phyloP scores from a whole-genome alignment of 805 yeast genomes.

The Kodamaea restingae region DNA sequence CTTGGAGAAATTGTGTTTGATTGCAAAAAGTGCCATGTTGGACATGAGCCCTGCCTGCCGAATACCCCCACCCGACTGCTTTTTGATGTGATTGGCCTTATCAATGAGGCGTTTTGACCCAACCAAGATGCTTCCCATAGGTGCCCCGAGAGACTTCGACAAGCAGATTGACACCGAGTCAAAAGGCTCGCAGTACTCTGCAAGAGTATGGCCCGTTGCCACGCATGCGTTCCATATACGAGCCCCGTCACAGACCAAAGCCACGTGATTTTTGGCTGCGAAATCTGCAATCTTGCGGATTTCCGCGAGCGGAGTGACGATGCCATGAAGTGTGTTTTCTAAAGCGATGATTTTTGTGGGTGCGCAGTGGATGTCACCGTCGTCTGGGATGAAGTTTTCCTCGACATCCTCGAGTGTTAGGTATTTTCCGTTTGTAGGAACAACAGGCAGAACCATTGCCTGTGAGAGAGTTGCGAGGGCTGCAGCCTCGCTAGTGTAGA shows the following conservation, averaged over 20 bases:
- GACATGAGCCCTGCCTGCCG: conserved; percentile 83
- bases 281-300: conserved; percentile 64
- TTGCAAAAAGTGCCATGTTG: conserved; percentile 74
- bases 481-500: conserved; percentile 82
- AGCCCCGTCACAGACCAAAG: conserved; percentile 91
- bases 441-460: conserved; percentile 85
- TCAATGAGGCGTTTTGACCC: conserved; percentile 56
- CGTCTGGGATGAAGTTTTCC: conserved; percentile 59
- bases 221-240: conserved; percentile 87
- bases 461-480: conserved; percentile 86
- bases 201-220: conserved; percentile 63
- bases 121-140: conserved; percentile 85
- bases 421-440: conserved; percentile 70
- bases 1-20: conserved; percentile 66
- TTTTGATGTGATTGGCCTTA: conserved; percentile 80
- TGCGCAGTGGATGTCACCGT: conserved; percentile 82
- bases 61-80: conserved; percentile 92
- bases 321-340: conserved; percentile 87
- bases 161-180: conserved; percentile 89
- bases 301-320: conserved; percentile 76
- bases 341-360: conserved; percentile 82
- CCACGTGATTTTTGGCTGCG: conserved; percentile 56
- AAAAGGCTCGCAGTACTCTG: conserved; percentile 69
- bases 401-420: conserved; percentile 77
- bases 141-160: conserved; percentile 90